Evolutionary conservation across 1,139 yeast genomes (phyloP).

Genomic region (Blastobotrys apis): DNA sequence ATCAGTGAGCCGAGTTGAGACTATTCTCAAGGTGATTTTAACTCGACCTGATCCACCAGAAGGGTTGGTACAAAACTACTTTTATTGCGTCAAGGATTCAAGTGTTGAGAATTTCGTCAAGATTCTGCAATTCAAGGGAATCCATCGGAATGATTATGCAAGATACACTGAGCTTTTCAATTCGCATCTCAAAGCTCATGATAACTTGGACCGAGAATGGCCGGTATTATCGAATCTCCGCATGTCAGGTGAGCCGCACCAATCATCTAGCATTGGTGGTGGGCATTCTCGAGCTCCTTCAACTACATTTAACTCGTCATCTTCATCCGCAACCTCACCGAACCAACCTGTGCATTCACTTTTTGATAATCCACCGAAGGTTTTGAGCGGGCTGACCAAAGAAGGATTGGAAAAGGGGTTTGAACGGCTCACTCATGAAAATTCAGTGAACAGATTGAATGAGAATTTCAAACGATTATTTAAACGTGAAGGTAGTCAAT

Average conservation of each 20-base stretch:
- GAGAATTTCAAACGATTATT: conserved; percentile 58
- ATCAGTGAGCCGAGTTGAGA: conserved; percentile 53
- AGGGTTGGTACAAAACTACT: conserved; percentile 61
- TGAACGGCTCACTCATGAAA: conserved; percentile 49
- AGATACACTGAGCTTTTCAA: conserved; percentile 59
- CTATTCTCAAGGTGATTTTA: conserved; percentile 60
- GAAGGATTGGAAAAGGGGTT: conserved; percentile 54
- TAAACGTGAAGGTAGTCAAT: conserved; percentile 36
- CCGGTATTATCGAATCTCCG: conserved; percentile 39
- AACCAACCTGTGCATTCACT: too few species aligned
- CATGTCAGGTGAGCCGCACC: conserved; percentile 11
- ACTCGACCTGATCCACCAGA: conserved; percentile 63
- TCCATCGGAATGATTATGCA: conserved; percentile 42
- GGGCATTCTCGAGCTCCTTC: conserved; percentile 10
- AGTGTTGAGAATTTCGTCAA: conserved; percentile 60
- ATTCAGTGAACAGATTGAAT: conserved; percentile 52
- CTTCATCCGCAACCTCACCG: conserved; percentile 2
- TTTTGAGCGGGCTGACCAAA: conserved; percentile 36
- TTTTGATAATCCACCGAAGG: conserved; percentile 16
- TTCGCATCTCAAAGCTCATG: conserved; percentile 52
- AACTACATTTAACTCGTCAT: conserved; percentile 2
- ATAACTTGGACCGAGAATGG: conserved; percentile 43
- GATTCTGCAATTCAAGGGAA: conserved; percentile 60
- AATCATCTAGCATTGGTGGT: background rate
- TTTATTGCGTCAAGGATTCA: conserved; percentile 62